Evolutionary conservation across 768 basidiomycete species (phyloP), one percentile per base, ranked within the genome.

Genomic region (Hirschioporus abietinus): DNA sequence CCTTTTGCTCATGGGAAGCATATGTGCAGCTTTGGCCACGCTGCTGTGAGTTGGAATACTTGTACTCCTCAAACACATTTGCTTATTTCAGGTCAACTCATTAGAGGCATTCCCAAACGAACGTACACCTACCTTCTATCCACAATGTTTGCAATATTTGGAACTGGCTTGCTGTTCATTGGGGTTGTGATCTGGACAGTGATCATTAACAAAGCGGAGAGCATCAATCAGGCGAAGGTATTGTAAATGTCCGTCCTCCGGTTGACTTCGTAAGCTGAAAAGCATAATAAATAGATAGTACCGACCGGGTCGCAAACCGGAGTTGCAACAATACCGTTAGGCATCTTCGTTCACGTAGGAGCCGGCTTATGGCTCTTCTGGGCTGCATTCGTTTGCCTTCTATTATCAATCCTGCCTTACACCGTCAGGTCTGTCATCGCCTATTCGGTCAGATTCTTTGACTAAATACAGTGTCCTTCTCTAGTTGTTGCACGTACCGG

Each of bases 401-500:
- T 86, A 42, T 79, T 82, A 23, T 91, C 92, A 0, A 78, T 87
- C 63, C 73, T 90, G 58, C 92, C 92, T 17, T 93, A 92, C 73
- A 83, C 91, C 81, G 82, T 92, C 71, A 92, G 87, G 91, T 91
- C 68, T 60, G 87, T 74, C 15, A 52, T 15, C 42, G 20, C 42
- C 20, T 12, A 18, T 7, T 58, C 7, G 66, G 60, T 65, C 64
- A 35, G 26, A 20, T 24, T 26, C 36, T 7, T 17, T 27, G 58
- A 58, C 52, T 30, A 66, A 58, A 7, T 61, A 23, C 62, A 65
- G 30, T 8, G 4, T 34, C 15, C 3, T 61, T 34, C 36, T 58
- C n/a, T 69, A 93, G 91, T 70, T 93, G 90, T 72, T 92, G 90
- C 77, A 93, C 92, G 65, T 93, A 82, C 78, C 86, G 90, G 69